Evolutionary conservation across 2,329 filamentous ascomycete genomes (phyloP), one percentile per base, ranked within the genome.

Genomic region (Tothia fuscella): DNA sequence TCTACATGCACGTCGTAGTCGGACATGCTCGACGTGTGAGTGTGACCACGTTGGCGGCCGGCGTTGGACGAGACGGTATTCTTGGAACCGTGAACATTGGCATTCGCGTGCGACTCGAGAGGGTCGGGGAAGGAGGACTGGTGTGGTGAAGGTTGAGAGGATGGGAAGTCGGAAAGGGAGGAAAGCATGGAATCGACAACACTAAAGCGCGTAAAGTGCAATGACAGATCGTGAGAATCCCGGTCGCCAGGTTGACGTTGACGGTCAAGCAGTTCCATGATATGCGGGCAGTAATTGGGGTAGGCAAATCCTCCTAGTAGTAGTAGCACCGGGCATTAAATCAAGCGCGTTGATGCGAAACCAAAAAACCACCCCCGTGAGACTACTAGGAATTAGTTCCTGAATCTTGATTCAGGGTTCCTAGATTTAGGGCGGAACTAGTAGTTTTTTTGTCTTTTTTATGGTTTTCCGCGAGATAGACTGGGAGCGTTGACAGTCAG

Each of bases 141-240:
- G 17, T 53, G 49, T n/a, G 47, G 45, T 21, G 49, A 46, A 22
- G 50, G 45, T 14, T 46, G 46, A 35, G 44, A 41, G 3, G 57
- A 57, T 28, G 60, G 54, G 10, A 55, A 46, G 44, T 43, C 51
- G 3, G 56, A 48, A 26, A 98, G 78, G 30, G 88, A 94, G 49
- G 91, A 70, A 46, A 96, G 77, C 81, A 98, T 91, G 61, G 95
- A 93, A 61, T 91, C 82, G 46, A 98, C 86, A 50, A 98, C 78
- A 26, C 88, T 95, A 56, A 93, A 85, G 51, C 89, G 78, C 30
- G 83, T 85, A 48, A 35, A 22, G 17, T 10, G 84, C 77, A 37
- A 71, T 44, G 84, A 88, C 47, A 95, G 71, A 59, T 94, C 88
- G 67, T 95, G 88, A 37, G 82, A 86, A 62, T 88, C 79, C 49